Conservation (phyloP, 208 protist genomes). For the Acanthamoeba sp. region DNA sequence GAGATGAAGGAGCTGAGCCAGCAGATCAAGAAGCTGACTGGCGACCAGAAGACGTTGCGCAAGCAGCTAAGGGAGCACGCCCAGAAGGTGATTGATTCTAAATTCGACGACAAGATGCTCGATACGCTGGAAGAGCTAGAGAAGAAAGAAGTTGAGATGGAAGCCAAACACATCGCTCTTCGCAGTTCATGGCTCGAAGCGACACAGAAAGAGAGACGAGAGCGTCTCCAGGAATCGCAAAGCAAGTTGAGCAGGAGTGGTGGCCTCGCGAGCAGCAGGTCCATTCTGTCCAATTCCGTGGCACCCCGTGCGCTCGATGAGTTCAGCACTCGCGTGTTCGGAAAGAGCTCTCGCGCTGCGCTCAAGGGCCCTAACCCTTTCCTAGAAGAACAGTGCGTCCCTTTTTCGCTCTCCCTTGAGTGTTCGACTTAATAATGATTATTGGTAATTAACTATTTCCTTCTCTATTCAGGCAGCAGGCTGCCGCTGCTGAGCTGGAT, state of each 20-base stretch:
- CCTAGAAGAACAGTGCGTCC: not conserved
- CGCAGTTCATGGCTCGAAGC: not conserved
- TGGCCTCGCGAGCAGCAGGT: not conserved
- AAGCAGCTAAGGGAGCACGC: not conserved
- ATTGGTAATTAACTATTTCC: no score
- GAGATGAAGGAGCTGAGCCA: not conserved
- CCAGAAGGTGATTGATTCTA: not conserved
- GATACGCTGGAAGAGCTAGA: slow-evolving; percentile 13
- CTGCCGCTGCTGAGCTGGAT: not conserved
- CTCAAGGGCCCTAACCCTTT: not conserved
- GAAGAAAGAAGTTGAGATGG: slow-evolving; percentile 2
- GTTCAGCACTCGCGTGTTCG: not conserved
- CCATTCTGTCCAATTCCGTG: not conserved
- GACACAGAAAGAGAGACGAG: not conserved
- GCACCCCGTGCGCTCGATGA: not conserved
- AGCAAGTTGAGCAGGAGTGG: not conserved
- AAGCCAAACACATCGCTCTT: not conserved
- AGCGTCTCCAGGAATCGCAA: not conserved
- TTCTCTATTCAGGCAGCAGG: not conserved
- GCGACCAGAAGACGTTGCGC: not conserved
- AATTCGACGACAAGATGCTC: not conserved
- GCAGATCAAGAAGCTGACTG: not conserved
- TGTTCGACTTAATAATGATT: not conserved
- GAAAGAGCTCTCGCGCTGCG: not conserved
- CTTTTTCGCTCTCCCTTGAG: not conserved